Percentiles rank a stretch among this genome's conserved stretches.
Evolutionary conservation across 2,329 filamentous ascomycete species (phyloP).

Genomic region (Arthrobotrys conoides): DNA sequence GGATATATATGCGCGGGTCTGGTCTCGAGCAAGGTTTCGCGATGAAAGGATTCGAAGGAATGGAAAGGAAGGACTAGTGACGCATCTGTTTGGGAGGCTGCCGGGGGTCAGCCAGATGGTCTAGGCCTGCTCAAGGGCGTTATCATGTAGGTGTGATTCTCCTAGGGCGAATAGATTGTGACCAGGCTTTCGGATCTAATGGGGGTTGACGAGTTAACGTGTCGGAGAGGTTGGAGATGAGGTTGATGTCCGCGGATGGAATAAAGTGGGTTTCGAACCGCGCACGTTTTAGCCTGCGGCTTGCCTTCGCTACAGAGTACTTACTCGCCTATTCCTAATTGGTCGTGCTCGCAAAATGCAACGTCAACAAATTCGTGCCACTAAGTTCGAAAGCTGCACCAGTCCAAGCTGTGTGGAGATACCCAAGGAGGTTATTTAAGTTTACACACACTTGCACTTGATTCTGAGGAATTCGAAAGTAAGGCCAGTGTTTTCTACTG

Average conservation of each 20-base stretch:
- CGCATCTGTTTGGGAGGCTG: conserved; percentile 41
- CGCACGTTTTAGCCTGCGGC: neutral
- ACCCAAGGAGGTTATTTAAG: too few species aligned
- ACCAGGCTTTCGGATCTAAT: neutral
- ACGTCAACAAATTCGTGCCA: neutral
- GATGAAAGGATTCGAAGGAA: neutral
- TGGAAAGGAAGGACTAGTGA: conserved; percentile 25
- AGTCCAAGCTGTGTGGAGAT: too few species aligned
- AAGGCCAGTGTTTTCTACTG: too few species aligned
- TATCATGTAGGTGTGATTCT: conserved; percentile 33
- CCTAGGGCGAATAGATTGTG: neutral
- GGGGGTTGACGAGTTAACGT: neutral
- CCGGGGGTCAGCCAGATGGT: conserved; percentile 49
- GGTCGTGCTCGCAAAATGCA: neutral
- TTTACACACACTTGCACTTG: too few species aligned
- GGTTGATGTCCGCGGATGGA: conserved; percentile 1
- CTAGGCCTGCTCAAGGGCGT: conserved; percentile 31
- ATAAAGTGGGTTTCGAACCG: neutral
- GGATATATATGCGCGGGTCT: too few species aligned
- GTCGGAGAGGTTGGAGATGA: conserved; percentile 19
- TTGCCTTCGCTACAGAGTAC: too few species aligned
- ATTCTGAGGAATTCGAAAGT: too few species aligned
- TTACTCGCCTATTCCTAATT: neutral
- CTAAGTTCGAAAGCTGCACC: too few species aligned
- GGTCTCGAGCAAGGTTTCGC: neutral